Base-by-base conservation (phyloP, 768 basidiomycete species). In the Neoboletus subvelutipes region DNA sequence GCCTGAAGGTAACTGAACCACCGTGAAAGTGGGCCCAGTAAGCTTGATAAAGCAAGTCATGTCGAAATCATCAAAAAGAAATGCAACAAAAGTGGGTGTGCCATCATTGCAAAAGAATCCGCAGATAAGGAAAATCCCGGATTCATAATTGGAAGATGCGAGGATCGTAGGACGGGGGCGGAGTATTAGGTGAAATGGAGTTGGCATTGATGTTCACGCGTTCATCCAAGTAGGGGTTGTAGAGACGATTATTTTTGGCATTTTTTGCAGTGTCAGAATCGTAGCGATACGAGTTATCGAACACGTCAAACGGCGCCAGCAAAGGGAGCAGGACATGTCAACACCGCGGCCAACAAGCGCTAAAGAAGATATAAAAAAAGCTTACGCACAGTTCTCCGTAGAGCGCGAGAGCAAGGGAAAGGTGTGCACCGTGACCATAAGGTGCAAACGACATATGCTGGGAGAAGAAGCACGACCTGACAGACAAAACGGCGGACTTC, bases 1-100 rank as follows among this genome's bases (percentile, higher is more conserved):
- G 84, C 83, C 61, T 86, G 81, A 6, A 91, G 66, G 71, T 90
- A 91, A 45, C 79, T 82, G 61, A 70, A 76, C 86, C 87, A 91
- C 42, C 74, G 75, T 10, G 88, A 90, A 26, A 54, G 51, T 45
- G 67, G 43, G 36, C 80, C 82, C 52, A 68, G 73, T 47, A 84
- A 65, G 55, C 87, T 89, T 59, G 60, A 56, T 53, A 57, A 64
- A 49, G 33, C 46, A 28, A 64, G 51, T 60, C 34, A 39, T 24
- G 34, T 57, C 41, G 49, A 57, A 52, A 51, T 28, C 34, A 58
- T 40, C 57, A 52, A 31, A n/a, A 48, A 33, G 41, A 29, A 9
- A 47, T 20, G 28, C n/a, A 48, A 45, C n/a, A 4, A 56, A 41
- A 42, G 52, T 51, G 29, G 37, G 52, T n/a, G 54, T 53, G 34